phyloP scores from a whole-genome alignment of 2,329 filamentous ascomycete species.

The Xylaria sp. region DNA sequence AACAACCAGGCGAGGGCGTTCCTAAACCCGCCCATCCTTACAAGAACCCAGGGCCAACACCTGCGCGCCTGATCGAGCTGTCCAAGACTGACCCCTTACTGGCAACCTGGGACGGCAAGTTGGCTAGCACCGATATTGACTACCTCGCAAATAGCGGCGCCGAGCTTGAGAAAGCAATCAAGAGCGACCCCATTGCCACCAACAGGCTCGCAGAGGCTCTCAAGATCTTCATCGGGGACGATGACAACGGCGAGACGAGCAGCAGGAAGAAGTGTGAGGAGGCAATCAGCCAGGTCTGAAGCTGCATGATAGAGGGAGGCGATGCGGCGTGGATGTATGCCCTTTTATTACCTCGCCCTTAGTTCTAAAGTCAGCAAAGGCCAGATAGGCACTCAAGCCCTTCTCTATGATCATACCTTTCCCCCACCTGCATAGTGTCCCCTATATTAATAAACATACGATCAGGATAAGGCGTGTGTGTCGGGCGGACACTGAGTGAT shows the following conservation, averaged over 20 bases:
- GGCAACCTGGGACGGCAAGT: conserved; percentile 48
- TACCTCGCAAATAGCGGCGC: conserved; percentile 53
- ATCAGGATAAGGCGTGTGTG: background rate
- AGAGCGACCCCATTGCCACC: conserved; percentile 45
- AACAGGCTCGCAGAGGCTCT: conserved; percentile 48
- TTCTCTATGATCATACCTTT: background rate
- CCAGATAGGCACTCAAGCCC: background rate
- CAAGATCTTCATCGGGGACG: conserved; percentile 45
- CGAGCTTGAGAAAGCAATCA: conserved; percentile 50
- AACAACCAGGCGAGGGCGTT: conserved; percentile 46
- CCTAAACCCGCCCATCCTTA: conserved; percentile 50
- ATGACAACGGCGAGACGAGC: conserved; percentile 41
- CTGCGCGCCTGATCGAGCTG: conserved; percentile 45
- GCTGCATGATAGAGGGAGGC: background rate
- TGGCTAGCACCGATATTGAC: conserved; percentile 46
- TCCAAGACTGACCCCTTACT: conserved; percentile 48
- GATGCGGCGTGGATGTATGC: background rate
- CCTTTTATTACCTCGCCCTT: background rate
- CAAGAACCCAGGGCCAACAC: conserved; percentile 41
- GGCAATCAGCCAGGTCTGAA: conserved; percentile 22
- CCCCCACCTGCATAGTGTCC: too few species aligned
- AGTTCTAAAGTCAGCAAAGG: background rate
- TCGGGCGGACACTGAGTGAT: conserved; percentile 9
- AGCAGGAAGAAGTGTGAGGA: conserved; percentile 48
- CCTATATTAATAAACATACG: background rate